A percentile compares a stretch with the other conserved stretches of the same genome.
Conservation (phyloP, 2,329 filamentous ascomycete genomes). For the Aspergillus tubingensis region DNA sequence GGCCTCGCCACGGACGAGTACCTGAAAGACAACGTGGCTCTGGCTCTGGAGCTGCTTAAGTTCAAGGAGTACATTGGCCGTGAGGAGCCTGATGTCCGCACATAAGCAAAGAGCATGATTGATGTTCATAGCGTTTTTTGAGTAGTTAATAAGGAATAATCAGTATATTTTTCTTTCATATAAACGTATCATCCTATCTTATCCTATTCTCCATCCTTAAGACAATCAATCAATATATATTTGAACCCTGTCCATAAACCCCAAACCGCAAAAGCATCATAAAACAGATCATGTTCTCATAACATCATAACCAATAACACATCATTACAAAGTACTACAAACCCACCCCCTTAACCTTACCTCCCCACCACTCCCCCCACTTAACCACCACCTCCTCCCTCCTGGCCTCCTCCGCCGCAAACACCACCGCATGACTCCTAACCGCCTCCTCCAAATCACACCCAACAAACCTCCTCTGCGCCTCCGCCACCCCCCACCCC, state of each 20-base stretch:
- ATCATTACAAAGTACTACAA: background rate
- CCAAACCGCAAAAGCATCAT: background rate
- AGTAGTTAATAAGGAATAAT: background rate
- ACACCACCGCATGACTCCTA: constrained; percentile 89
- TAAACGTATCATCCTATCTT: background rate
- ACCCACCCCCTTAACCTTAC: constrained; percentile 44
- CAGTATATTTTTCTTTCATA: background rate
- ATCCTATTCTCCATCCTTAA: background rate
- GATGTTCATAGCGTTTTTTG: background rate
- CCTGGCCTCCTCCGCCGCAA: constrained; percentile 88
- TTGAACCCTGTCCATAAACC: background rate
- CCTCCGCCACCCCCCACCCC: constrained; percentile 65
- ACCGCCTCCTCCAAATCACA: constrained; percentile 84
- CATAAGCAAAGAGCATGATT: constrained; percentile 52
- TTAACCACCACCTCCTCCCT: constrained; percentile 68
- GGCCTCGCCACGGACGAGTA: constrained; percentile 87
- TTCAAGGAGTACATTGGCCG: constrained; percentile 92
- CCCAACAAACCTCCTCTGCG: constrained; percentile 75
- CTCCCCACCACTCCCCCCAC: constrained; percentile 75
- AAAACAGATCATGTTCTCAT: constrained; percentile 1
- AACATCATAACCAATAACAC: background rate
- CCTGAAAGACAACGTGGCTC: constrained; percentile 82
- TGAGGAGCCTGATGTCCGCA: constrained; percentile 95
- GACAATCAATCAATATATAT: background rate
- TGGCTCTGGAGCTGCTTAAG: constrained; percentile 82